Conservation (phyloP, 345 rosid species). For the Bretschneidera sinensis region DNA sequence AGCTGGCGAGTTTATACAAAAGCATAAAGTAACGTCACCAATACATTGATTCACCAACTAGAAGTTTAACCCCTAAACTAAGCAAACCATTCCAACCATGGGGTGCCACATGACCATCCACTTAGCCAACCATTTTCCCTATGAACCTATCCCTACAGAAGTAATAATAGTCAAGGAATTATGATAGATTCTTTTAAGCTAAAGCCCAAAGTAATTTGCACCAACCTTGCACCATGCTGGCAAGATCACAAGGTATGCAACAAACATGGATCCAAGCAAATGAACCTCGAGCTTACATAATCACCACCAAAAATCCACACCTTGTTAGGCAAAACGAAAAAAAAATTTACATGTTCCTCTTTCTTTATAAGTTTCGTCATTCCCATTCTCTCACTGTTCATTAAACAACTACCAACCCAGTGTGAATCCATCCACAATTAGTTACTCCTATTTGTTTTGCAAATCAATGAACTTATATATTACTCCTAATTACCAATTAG, state of each 20-base stretch:
- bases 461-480: no score
- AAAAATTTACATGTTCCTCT: no score
- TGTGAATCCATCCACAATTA: background rate
- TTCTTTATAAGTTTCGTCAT: no score
- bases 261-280: background rate
- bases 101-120: no score
- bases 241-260: background rate
- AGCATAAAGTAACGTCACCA: background rate
- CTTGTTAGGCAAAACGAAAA: no score
- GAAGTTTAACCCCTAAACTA: background rate
- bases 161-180: background rate
- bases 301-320: no score
- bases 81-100: no score
- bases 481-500: no score
- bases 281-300: background rate
- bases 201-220: background rate
- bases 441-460: no score
- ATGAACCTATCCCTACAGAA: background rate
- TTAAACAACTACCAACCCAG: no score
- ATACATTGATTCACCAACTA: background rate
- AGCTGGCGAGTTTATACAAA: background rate
- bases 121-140: background rate
- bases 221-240: background rate
- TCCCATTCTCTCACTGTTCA: no score
- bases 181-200: background rate